These are phyloP conservation scores for Zymoseptoria tritici DNA, from an alignment of 2,329 filamentous ascomycete genomes.

Conservation along the genomic window DNA sequence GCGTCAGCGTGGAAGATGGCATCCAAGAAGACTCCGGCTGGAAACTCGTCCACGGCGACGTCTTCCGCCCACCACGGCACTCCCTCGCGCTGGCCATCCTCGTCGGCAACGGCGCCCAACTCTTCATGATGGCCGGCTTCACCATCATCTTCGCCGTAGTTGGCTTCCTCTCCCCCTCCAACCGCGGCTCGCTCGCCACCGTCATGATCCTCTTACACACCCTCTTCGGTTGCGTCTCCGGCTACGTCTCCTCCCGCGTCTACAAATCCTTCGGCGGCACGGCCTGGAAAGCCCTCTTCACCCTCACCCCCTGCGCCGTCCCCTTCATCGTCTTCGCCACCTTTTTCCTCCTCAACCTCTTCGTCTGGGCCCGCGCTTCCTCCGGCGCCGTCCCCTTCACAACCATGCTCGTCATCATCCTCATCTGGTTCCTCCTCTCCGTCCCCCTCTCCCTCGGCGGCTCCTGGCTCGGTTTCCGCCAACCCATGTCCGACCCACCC, in stretches of 20 bases:
- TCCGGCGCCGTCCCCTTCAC: constrained; percentile 92
- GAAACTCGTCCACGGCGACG: constrained; percentile 96
- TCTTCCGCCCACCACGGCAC: constrained; percentile 80
- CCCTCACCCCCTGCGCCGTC: constrained; percentile 75
- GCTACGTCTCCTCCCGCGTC: constrained; percentile 79
- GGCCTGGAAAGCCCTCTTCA: constrained; percentile 89
- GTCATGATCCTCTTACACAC: constrained; percentile 93
- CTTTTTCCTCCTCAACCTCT: constrained; percentile 93
- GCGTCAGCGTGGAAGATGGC: constrained; percentile 72
- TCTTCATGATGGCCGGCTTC: constrained; percentile 95
- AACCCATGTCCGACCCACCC: constrained; percentile 61
- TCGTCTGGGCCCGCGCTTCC: constrained; percentile 88
- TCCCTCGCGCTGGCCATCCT: constrained; percentile 80
- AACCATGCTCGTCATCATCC: constrained; percentile 88
- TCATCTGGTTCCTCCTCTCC: constrained; percentile 95
- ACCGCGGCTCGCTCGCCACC: constrained; percentile 86
- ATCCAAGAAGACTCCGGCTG: constrained; percentile 97
- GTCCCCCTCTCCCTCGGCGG: constrained; percentile 84
- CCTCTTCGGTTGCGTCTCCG: constrained; percentile 82
- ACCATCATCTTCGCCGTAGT: constrained; percentile 91
- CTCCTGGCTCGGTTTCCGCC: constrained; percentile 86
- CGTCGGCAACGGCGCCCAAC: constrained; percentile 86
- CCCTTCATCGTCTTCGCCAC: constrained; percentile 76
- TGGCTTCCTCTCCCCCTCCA: constrained; percentile 91
- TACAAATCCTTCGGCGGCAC: constrained; percentile 94